These are phyloP conservation scores for Pulveroboletus sp. DNA, from an alignment of 768 basidiomycete genomes.

Conservation along the genomic window DNA sequence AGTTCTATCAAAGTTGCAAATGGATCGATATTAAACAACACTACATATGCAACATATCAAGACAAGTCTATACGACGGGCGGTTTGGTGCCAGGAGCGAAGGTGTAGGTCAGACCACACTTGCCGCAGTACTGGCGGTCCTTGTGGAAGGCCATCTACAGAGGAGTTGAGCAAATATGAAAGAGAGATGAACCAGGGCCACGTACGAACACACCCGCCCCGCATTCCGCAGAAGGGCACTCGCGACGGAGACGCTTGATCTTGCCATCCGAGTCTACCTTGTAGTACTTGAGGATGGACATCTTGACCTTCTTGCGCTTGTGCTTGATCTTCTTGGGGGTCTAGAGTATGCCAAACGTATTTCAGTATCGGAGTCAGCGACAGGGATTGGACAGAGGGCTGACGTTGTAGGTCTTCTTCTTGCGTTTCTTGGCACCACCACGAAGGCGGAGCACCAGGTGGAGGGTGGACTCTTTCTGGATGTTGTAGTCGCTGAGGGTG, in stretches of 20 bases:
- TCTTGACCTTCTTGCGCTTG: constrained; percentile 99
- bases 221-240: constrained; percentile 84
- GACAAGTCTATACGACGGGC: constrained; percentile 52
- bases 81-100: constrained; percentile 82
- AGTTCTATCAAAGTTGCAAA: too few species aligned
- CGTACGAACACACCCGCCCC: constrained; percentile 84
- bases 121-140: constrained; percentile 97
- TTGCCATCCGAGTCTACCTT: constrained; percentile 99
- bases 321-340: constrained; percentile 99
- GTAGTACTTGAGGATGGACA: constrained; percentile 99
- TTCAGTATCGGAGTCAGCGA: constrained; percentile 2
- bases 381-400: constrained; percentile 31
- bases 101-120: constrained; percentile 86
- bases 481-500: constrained; percentile 93
- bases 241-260: constrained; percentile 98
- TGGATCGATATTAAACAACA: background rate
- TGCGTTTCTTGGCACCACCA: constrained; percentile 99
- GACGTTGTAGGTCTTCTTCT: constrained; percentile 99
- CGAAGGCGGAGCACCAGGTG: constrained; percentile 96
- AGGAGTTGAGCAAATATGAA: constrained; percentile 9
- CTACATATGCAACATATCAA: constrained; percentile 14
- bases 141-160: constrained; percentile 96
- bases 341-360: constrained; percentile 33
- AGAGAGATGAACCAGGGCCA: constrained; percentile 6
- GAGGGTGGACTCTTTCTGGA: constrained; percentile 99